Percentiles rank a stretch among this genome's conserved stretches.
Conservation (phyloP, 148 eudicot species). For the Rhododendron molle region DNA sequence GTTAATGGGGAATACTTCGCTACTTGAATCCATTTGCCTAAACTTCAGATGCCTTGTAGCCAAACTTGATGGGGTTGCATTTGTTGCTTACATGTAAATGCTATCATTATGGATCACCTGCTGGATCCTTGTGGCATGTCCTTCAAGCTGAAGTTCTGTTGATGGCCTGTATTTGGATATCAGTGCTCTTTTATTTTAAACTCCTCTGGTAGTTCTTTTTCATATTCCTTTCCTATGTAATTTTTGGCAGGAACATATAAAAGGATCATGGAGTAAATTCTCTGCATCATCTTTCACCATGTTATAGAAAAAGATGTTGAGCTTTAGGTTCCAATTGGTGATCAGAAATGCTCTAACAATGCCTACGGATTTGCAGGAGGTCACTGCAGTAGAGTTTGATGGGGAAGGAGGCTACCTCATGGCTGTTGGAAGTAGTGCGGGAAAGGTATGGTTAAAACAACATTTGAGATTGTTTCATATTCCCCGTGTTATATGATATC, state of each 20-base stretch:
- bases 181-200: background rate
- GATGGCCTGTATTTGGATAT: background rate
- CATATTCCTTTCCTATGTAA: background rate
- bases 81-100: background rate
- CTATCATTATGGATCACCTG: background rate
- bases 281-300: background rate
- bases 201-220: no score
- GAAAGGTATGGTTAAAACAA: conserved; percentile 54
- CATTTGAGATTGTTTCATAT: background rate
- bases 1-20: background rate
- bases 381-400: conserved; percentile 85
- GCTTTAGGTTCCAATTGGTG: background rate
- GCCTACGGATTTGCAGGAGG: conserved; percentile 41
- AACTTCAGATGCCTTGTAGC: background rate
- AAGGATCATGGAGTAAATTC: background rate
- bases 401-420: conserved; percentile 77
- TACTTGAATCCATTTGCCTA: background rate
- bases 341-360: conserved; percentile 10
- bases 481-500: background rate
- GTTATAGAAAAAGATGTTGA: background rate
- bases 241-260: background rate
- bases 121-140: background rate
- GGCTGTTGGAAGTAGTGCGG: conserved; percentile 96
- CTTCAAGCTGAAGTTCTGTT: background rate
- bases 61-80: background rate